phyloP scores from a whole-genome alignment of 257 asterid species.

The Voacanga thouarsii region DNA sequence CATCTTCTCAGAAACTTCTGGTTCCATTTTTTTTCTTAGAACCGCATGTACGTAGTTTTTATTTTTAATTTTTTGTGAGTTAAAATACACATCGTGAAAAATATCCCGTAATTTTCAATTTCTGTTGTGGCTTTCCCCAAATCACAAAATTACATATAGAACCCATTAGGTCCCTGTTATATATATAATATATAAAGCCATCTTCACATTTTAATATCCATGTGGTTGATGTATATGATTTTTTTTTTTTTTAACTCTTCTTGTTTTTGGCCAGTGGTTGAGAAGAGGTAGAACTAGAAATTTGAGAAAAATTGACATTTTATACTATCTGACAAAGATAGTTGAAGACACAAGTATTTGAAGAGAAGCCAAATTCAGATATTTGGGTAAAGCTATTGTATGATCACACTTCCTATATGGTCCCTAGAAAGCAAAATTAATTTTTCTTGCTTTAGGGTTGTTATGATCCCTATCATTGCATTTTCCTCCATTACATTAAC shows the following conservation, averaged over 20 bases:
- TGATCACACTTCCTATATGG: not conserved
- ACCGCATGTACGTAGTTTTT: too few species aligned
- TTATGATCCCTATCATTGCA: not conserved
- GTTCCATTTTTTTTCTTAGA: not conserved
- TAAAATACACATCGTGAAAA: too few species aligned
- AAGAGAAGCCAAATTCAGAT: not conserved
- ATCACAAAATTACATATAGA: not conserved
- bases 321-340: not conserved
- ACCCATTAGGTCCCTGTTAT: not conserved
- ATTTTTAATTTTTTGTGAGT: too few species aligned
- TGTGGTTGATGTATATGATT: too few species aligned
- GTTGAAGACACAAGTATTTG: not conserved
- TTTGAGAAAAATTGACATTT: not conserved
- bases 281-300: not conserved
- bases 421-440: not conserved
- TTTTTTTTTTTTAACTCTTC: not conserved
- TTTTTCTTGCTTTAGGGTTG: not conserved
- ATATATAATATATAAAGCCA: too few species aligned
- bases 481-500: too few species aligned
- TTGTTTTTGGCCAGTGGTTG: not conserved
- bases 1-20: not conserved
- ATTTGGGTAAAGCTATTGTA: not conserved
- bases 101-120: too few species aligned
- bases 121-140: not conserved
- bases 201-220: too few species aligned